These are phyloP conservation scores for Cucurbita ficifolia DNA, from an alignment of 306 rosid genomes.

Conservation along the genomic window DNA sequence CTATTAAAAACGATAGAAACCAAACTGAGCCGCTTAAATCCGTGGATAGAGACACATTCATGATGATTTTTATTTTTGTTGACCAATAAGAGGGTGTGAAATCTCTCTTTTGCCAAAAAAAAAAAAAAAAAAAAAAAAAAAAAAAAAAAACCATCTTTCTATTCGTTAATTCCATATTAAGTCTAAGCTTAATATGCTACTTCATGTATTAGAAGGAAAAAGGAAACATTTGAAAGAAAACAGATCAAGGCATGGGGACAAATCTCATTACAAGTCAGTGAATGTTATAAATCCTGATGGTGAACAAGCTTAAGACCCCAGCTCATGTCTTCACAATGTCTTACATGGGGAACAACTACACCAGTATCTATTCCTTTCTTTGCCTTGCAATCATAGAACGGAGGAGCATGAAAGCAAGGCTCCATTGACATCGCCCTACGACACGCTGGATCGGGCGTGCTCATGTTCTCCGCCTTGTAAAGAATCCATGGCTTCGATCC, in stretches of 20 bases:
- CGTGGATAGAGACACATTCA: too few relatives aligned
- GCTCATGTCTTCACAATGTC: constrained; percentile 13
- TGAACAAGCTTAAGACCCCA: constrained; percentile 11
- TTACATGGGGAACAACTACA: constrained; percentile 6
- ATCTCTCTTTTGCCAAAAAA: too few relatives aligned
- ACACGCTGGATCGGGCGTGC: constrained; percentile 44
- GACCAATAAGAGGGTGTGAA: too few relatives aligned
- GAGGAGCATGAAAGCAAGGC: constrained; percentile 82
- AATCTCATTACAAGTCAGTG: neutral
- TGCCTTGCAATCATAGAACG: constrained; percentile 69
- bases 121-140: too few relatives aligned
- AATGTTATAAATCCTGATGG: constrained; percentile 1
- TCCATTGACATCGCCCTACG: constrained; percentile 53
- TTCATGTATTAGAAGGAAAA: neutral
- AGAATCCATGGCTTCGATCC: constrained; percentile 68
- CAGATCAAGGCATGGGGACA: neutral
- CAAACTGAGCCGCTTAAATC: too few relatives aligned
- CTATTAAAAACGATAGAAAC: too few relatives aligned
- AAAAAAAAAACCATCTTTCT: too few relatives aligned
- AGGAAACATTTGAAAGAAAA: neutral
- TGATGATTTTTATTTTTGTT: too few relatives aligned
- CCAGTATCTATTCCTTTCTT: constrained; percentile 63
- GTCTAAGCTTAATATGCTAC: neutral
- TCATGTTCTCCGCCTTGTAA: constrained; percentile 49
- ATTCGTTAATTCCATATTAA: too few relatives aligned